These are phyloP conservation scores for Suhomyces yuchorum DNA, from an alignment of 1,139 yeast genomes.

Conservation along the genomic window DNA sequence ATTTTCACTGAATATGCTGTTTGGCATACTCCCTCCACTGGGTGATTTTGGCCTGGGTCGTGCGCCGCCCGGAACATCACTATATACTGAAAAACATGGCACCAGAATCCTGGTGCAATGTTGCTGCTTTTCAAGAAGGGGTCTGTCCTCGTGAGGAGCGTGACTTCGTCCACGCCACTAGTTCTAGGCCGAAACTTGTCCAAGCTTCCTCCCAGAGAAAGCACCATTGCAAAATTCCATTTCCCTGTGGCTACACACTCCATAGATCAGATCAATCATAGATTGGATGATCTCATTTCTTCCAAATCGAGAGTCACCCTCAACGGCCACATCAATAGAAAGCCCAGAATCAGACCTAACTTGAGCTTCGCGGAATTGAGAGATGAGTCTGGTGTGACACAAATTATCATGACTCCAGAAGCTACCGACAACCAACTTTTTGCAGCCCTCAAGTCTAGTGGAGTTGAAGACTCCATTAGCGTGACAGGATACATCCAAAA, in stretches of 20 bases:
- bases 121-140: background rate
- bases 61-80: background rate
- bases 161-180: background rate
- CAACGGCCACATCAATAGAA: constrained; percentile 81
- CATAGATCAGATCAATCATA: constrained; percentile 22
- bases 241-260: constrained; percentile 44
- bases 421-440: constrained; percentile 39
- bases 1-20: no score
- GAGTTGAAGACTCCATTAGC: constrained; percentile 74
- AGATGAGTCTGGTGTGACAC: constrained; percentile 70
- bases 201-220: constrained; percentile 25
- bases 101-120: background rate
- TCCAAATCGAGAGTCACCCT: constrained; percentile 34
- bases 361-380: constrained; percentile 73
- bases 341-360: constrained; percentile 53
- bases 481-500: constrained; percentile 55
- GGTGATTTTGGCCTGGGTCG: background rate
- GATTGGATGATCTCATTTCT: constrained; percentile 16
- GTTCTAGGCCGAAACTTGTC: background rate
- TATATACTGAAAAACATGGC: background rate
- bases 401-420: constrained; percentile 55
- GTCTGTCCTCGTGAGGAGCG: background rate
- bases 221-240: constrained; percentile 35
- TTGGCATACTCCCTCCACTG: no score
- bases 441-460: constrained; percentile 49